Evolutionary conservation across 2,329 filamentous ascomycete genomes (phyloP), one percentile per base, ranked within the genome.

Genomic region (Pseudogymnoascus sp.): DNA sequence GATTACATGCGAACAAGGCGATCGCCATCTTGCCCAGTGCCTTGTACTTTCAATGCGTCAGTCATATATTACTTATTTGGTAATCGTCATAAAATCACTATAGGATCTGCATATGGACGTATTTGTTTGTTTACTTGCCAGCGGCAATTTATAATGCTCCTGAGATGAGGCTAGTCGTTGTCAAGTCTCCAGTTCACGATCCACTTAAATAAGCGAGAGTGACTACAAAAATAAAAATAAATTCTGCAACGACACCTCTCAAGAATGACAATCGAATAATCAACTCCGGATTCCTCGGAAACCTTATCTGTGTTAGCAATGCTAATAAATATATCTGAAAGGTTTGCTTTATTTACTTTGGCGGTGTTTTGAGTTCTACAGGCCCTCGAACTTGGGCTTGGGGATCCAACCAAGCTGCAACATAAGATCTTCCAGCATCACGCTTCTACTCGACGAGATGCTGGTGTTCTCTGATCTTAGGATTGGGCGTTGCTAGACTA

Each of bases 401-500:
- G 16, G 16, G 49, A 55, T 33, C 49, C 49, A 55, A 55, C 14
- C 49, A 35, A 55, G 16, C 58, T 25, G 58, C 58, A 60, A 60
- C 58, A 60, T 60, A 60, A 40, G 58, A 21, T 60, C 58, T 40
- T 16, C 35, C 58, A 60, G 58, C 58, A 60, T 60, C 58, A 38
- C 58, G 58, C 38, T 55, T 33, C 49, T 60, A 60, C 58, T 40
- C 58, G 35, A 38, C 58, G 33, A 40, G 58, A 60, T 60, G 58
- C 58, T 60, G 58, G 58, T 18, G 58, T 60, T 41, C 58, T 40
- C 58, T 41, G 58, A 60, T 60, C 35, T 38, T 60, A 40, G 58
- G 43, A 62, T 62, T 40, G 45, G 61, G 31, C 61, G 61, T 62
- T 62, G 61, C 61, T 37, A 62, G 61, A 62, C 31, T 52, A 62